Conservation (phyloP, 2,329 filamentous ascomycete species). For the Beauveria sp. region DNA sequence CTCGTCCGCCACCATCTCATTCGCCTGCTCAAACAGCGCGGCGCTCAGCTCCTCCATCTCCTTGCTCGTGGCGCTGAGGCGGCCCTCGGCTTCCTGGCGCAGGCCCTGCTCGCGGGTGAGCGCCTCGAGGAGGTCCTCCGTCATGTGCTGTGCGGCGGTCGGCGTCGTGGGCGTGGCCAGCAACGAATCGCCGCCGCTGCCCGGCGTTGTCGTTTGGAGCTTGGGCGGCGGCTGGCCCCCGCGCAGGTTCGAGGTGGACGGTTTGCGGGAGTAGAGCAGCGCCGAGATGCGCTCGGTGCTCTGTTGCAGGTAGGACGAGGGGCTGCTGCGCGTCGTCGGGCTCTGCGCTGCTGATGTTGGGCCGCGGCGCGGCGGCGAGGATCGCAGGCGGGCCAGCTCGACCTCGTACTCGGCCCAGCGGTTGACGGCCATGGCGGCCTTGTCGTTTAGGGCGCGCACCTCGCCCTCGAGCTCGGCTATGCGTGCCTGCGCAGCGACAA, state of each 20-base stretch:
- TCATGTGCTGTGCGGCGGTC: conserved; percentile 15
- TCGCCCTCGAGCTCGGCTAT: conserved; percentile 65
- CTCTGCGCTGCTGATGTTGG: not conserved
- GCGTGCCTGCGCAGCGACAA: conserved; percentile 44
- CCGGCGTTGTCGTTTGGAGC: conserved; percentile 4
- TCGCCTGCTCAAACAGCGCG: conserved; percentile 72
- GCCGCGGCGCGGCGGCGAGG: conserved; percentile 15
- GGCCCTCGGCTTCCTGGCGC: conserved; percentile 61
- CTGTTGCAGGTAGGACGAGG: conserved; percentile 37
- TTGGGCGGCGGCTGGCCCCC: conserved; percentile 16
- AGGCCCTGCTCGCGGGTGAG: conserved; percentile 59
- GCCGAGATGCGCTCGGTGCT: conserved; percentile 38
- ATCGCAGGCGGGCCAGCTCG: conserved; percentile 56
- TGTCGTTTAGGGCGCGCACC: conserved; percentile 61
- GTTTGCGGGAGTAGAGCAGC: conserved; percentile 39
- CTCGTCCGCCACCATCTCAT: conserved; percentile 79
- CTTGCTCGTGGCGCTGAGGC: conserved; percentile 55
- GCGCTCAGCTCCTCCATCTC: conserved; percentile 76
- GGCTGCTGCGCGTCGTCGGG: conserved; percentile 21
- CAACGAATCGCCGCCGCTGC: conserved; percentile 6
- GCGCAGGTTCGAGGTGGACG: conserved; percentile 32
- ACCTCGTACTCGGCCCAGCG: conserved; percentile 75
- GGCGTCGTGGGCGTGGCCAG: conserved; percentile 17
- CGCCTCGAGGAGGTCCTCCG: conserved; percentile 51
- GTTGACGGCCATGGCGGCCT: conserved; percentile 56